Evolutionary conservation across 208 protist species (phyloP).

Genomic region (Spongospora subterranea): DNA sequence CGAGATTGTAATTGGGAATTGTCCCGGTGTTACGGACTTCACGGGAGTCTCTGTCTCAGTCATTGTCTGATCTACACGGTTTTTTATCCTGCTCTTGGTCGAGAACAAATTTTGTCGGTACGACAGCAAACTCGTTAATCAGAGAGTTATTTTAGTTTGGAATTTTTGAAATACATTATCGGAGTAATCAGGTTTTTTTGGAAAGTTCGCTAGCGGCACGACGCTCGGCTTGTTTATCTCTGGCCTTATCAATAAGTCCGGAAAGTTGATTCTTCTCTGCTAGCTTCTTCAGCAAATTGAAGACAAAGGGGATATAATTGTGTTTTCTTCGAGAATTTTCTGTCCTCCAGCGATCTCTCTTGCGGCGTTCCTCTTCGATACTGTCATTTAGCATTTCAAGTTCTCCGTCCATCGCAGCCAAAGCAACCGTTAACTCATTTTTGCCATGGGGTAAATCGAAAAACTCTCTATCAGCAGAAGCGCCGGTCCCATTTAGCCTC

Average conservation of each 20-base stretch:
- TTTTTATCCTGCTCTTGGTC: no score
- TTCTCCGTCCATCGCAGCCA: conserved; percentile 69
- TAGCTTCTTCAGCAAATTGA: conserved; percentile 85
- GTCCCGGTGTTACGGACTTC: no score
- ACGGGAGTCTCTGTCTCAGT: not conserved
- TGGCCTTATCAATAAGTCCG: conserved; percentile 12
- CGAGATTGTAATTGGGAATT: no score
- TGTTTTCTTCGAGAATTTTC: conserved; percentile 94
- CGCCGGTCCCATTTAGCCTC: not conserved
- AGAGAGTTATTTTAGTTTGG: no score
- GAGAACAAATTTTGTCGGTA: no score
- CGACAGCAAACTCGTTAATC: no score
- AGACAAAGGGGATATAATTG: conserved; percentile 94
- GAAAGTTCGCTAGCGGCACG: no score
- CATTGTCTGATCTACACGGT: not conserved
- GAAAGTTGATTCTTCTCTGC: conserved; percentile 55
- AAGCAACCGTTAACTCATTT: not conserved
- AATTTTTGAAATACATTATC: no score
- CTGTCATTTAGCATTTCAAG: conserved; percentile 75
- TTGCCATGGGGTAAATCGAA: conserved; percentile 37
- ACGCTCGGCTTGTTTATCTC: not conserved
- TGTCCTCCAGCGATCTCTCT: conserved; percentile 63
- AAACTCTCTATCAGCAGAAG: not conserved
- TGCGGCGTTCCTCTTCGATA: conserved; percentile 70
- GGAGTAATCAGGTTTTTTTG: no score